These are phyloP conservation scores for Aciculoconidium aculeatum DNA, from an alignment of 805 yeast species.

Conservation along the genomic window DNA sequence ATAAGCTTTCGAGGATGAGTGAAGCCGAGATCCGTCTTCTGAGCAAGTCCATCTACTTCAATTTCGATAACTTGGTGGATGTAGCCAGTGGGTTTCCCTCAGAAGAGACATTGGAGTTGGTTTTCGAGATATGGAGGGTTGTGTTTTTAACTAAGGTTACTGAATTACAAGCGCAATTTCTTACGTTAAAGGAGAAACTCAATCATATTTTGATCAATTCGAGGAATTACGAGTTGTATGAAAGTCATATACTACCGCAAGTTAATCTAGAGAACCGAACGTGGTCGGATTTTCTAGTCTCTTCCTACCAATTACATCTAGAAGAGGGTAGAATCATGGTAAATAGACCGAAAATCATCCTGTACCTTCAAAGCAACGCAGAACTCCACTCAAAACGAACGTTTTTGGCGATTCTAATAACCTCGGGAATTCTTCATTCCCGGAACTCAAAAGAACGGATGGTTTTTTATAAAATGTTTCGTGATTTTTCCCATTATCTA, in stretches of 20 bases:
- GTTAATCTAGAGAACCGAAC: slow-evolving; percentile 3
- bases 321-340: slow-evolving; percentile 7
- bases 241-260: slow-evolving; percentile 12
- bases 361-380: slow-evolving; percentile 11
- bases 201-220: slow-evolving; percentile 24
- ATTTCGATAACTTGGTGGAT: slow-evolving; percentile 19
- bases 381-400: slow-evolving; percentile 15
- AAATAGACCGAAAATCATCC: slow-evolving; percentile 10
- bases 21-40: too few species aligned
- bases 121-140: slow-evolving; percentile 20
- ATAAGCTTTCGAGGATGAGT: slow-evolving; percentile 7
- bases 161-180: slow-evolving; percentile 13
- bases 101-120: slow-evolving; percentile 12
- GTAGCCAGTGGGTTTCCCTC: slow-evolving; percentile 15
- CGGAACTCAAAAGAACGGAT: slow-evolving; percentile 9
- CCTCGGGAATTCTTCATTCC: slow-evolving; percentile 15
- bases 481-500: slow-evolving; percentile 11
- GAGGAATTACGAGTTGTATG: slow-evolving; percentile 18
- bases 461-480: slow-evolving; percentile 11
- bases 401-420: slow-evolving; percentile 12
- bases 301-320: slow-evolving; percentile 18
- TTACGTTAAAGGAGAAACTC: slow-evolving; percentile 15
- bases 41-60: slow-evolving; percentile 14
- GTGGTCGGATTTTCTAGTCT: slow-evolving; percentile 21
- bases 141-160: slow-evolving; percentile 11